Base-by-base conservation (phyloP, 2,329 filamentous ascomycete genomes). In the Aspergillus tamarii region DNA sequence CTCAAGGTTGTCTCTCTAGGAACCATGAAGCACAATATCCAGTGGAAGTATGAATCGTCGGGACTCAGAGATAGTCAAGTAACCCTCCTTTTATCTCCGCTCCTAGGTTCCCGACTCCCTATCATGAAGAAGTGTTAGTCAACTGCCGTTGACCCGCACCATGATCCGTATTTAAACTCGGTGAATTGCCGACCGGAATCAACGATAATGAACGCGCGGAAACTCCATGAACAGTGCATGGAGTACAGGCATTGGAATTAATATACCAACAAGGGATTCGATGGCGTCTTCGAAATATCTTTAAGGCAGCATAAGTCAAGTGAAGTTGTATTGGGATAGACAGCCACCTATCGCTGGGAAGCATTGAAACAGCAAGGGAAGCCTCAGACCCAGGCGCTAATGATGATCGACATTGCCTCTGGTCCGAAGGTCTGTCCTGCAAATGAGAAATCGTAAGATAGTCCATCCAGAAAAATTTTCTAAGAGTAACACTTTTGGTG, bases 361-460 rank as follows among this genome's bases (percentile, higher is more conserved):
- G 4, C 54, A 16, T 4, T 43, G 23, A 45, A 46, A 45, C 23
- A 12, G n/a, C 14, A 46, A 30, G 16, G 46, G 14, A 28, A n/a
- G 46, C 26, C 46, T 50, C 14, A 50, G 14, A n/a, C 14, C 26
- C 16, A 41, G 16, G 10, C 53, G 43, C 28, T 53, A 55, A 61
- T 63, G 39, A 56, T 26, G 57, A 59, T 56, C 46, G 26, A 16
- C 46, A 50, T 19, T 30, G 46, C 26, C 16, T 26, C 23, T 50
- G 23, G 53, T 36, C 57, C 50, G 16, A 23, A 32, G 19, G 26
- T 32, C 43, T 50, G 46, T 30, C 61, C 57, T 43, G 45, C 60
- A 23, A 60, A 60, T 63, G 60, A 55, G 59, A 41, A 21, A n/a
- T 5, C 21, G 45, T 14, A 48, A 28, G 21, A 36, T 34, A 14